phyloP scores from a whole-genome alignment of 495 filamentous ascomycete genomes.

The Platismatia glauca region DNA sequence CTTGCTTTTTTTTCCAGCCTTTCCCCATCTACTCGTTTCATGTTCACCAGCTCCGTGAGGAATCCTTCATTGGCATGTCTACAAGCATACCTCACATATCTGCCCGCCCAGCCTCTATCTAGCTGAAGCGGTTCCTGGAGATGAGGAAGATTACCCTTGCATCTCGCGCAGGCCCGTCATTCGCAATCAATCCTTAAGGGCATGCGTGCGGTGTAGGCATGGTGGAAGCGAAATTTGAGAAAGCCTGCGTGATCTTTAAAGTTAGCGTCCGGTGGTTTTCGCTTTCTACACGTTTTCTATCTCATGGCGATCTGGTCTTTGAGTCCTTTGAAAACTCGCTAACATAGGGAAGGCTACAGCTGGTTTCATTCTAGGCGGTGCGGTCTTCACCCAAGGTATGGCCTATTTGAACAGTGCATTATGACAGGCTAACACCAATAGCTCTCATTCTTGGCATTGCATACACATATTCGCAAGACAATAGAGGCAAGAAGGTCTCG shows the following conservation, averaged over 20 bases:
- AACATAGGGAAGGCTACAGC: slow-evolving; percentile 40
- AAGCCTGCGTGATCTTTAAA: slow-evolving; percentile 50
- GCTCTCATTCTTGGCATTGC: slow-evolving; percentile 67
- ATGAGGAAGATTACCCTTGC: slow-evolving; percentile 92
- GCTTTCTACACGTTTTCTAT: slow-evolving; percentile 69
- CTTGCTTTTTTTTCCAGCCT: no score
- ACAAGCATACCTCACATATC: slow-evolving; percentile 64
- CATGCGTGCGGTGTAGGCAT: slow-evolving; percentile 67
- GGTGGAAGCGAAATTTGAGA: slow-evolving; percentile 85
- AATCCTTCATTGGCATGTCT: slow-evolving; percentile 20
- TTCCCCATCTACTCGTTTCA: slow-evolving; percentile 12
- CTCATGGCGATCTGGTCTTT: not conserved
- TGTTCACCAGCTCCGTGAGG: slow-evolving; percentile 17
- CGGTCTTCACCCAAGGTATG: slow-evolving; percentile 49
- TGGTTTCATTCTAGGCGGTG: slow-evolving; percentile 40
- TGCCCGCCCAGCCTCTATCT: slow-evolving; percentile 80
- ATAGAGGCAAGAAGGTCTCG: slow-evolving; percentile 56
- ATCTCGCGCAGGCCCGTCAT: slow-evolving; percentile 62
- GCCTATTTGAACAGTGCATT: slow-evolving; percentile 15
- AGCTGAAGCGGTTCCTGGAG: slow-evolving; percentile 96
- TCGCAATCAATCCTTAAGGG: slow-evolving; percentile 65
- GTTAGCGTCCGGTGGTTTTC: slow-evolving; percentile 65
- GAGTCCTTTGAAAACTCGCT: slow-evolving; percentile 22
- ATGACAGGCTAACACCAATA: slow-evolving; percentile 31
- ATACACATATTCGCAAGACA: slow-evolving; percentile 76